Conservation (phyloP, 2,329 filamentous ascomycete species). For the Aspergillus hortae region DNA sequence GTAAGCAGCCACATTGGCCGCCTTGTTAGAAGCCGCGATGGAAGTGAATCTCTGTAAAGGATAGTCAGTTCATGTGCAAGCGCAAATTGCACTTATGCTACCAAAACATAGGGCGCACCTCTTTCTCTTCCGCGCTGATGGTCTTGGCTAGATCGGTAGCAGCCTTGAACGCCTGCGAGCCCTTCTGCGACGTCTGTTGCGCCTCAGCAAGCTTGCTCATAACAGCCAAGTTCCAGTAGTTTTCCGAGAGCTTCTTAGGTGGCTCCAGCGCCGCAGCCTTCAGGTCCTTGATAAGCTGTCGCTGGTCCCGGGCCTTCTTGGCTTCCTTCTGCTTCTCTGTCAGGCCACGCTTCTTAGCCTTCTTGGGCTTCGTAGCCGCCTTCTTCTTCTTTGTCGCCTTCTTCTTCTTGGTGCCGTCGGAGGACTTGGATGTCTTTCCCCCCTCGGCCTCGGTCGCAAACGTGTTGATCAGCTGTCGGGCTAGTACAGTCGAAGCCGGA, state of each 20-base stretch:
- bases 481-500: slow-evolving; percentile 14
- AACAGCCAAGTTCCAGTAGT: slow-evolving; percentile 21
- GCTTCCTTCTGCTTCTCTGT: slow-evolving; percentile 30
- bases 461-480: slow-evolving; percentile 20
- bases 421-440: slow-evolving; percentile 16
- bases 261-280: slow-evolving; percentile 30
- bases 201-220: slow-evolving; percentile 15
- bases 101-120: slow-evolving; percentile 17
- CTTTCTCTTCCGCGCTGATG: slow-evolving; percentile 16
- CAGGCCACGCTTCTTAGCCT: slow-evolving; percentile 27
- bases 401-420: slow-evolving; percentile 21
- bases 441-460: slow-evolving; percentile 31
- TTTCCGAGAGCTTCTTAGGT: slow-evolving; percentile 34
- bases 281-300: slow-evolving; percentile 29
- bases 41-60: slow-evolving; percentile 52
- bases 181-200: slow-evolving; percentile 1
- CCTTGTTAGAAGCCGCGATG: slow-evolving; percentile 46
- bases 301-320: slow-evolving; percentile 27
- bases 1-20: slow-evolving; percentile 43
- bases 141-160: slow-evolving; percentile 13
- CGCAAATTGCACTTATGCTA: not conserved
- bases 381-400: slow-evolving; percentile 13
- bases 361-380: slow-evolving; percentile 20
- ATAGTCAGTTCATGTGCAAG: slow-evolving; percentile 7
- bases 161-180: slow-evolving; percentile 18